A percentile compares a stretch with the other conserved stretches of the same genome.
phyloP scores from a whole-genome alignment of 305 asterid genomes.

The Rubia tinctorum region DNA sequence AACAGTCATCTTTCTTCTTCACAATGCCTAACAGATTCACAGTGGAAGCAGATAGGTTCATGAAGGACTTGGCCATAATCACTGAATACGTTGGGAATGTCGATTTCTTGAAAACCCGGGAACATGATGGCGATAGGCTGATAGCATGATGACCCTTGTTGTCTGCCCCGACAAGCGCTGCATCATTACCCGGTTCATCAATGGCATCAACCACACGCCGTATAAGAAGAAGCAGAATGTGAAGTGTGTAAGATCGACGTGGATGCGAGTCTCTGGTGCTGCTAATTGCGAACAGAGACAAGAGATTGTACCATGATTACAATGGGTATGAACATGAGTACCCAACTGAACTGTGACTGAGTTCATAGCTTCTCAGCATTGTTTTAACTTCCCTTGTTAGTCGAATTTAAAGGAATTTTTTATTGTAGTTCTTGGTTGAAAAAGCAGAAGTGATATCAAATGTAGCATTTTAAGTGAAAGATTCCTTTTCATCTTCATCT shows the following conservation, averaged over 20 bases:
- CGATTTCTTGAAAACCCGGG: conserved; percentile 66
- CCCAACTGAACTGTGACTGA: conserved; percentile 82
- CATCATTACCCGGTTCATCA: conserved; percentile 85
- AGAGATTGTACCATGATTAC: conserved; percentile 81
- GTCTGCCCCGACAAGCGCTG: conserved; percentile 84
- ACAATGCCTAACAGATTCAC: conserved; percentile 54
- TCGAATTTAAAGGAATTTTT: background rate
- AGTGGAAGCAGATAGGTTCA: conserved; percentile 75
- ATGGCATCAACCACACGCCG: conserved; percentile 81
- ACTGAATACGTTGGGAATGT: conserved; percentile 95
- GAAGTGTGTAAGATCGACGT: conserved; percentile 77
- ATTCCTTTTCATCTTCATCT: background rate
- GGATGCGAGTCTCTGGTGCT: conserved; percentile 65
- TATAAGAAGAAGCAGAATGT: conserved; percentile 83
- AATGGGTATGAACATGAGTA: conserved; percentile 85
- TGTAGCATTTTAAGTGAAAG: background rate
- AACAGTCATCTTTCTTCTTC: conserved; percentile 9
- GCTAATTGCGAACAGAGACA: conserved; percentile 73
- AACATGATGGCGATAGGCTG: conserved; percentile 75
- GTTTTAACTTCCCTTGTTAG: background rate
- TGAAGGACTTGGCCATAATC: conserved; percentile 77
- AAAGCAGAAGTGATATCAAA: background rate
- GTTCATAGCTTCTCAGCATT: conserved; percentile 5
- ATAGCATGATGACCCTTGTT: conserved; percentile 97
- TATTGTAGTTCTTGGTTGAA: background rate